phyloP scores from a whole-genome alignment of 495 filamentous ascomycete genomes.

The Penicillium silybi region DNA sequence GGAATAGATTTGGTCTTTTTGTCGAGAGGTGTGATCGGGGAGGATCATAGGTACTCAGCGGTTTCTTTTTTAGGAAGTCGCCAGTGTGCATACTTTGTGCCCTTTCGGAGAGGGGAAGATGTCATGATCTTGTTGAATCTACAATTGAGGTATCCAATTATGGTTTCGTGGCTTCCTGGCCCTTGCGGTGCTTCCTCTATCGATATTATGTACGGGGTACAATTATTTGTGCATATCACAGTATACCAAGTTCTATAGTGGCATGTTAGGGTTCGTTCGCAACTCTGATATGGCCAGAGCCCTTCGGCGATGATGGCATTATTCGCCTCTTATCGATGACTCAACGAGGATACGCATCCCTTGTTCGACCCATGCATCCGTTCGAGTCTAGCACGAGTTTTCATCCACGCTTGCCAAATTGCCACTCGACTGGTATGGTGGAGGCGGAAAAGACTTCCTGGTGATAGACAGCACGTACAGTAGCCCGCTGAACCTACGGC shows the following conservation, averaged over 20 bases:
- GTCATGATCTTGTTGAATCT: neutral
- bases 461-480: constrained; percentile 4
- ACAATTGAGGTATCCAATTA: constrained; percentile 1
- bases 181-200: constrained; percentile 17
- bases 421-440: constrained; percentile 1
- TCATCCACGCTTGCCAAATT: too few species aligned
- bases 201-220: constrained; percentile 11
- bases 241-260: neutral
- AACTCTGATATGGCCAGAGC: neutral
- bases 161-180: constrained; percentile 1
- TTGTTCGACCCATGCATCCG: constrained; percentile 3
- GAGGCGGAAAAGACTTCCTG: neutral
- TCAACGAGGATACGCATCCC: neutral
- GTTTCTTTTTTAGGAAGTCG: neutral
- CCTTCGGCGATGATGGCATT: neutral
- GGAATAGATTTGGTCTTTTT: constrained; percentile 9
- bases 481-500: constrained; percentile 3
- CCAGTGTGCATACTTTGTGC: neutral
- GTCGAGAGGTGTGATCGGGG: neutral
- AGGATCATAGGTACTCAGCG: neutral
- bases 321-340: neutral
- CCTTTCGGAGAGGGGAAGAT: neutral
- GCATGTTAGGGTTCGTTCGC: neutral
- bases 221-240: constrained; percentile 13
- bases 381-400: constrained; percentile 11